phyloP scores from a whole-genome alignment of 768 basidiomycete genomes.

The Amanita thiersii region DNA sequence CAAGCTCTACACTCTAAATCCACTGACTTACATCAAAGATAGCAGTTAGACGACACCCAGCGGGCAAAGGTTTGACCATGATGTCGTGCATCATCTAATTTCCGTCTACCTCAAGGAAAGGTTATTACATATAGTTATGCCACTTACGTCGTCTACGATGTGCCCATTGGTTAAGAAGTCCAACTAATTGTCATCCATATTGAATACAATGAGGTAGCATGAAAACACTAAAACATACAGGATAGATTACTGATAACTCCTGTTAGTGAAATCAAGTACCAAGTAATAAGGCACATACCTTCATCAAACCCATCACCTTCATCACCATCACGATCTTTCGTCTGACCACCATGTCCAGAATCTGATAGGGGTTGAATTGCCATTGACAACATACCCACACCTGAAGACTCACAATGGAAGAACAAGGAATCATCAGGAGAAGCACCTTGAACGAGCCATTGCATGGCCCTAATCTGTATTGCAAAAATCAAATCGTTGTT shows the following conservation, averaged over 20 bases:
- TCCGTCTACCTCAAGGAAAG: neutral
- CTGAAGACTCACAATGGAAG: conserved; percentile 64
- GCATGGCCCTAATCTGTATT: conserved; percentile 65
- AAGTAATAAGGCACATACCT: conserved; percentile 28
- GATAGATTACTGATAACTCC: conserved; percentile 77
- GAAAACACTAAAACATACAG: conserved; percentile 43
- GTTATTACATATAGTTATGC: neutral
- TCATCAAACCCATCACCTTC: conserved; percentile 83
- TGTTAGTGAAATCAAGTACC: too few species aligned
- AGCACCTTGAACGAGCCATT: conserved; percentile 84
- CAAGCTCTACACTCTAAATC: neutral
- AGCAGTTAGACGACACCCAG: conserved; percentile 83
- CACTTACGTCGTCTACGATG: conserved; percentile 83
- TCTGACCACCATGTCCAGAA: conserved; percentile 93
- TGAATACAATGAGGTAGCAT: neutral
- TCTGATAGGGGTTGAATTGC: conserved; percentile 29
- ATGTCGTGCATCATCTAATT: conserved; percentile 63
- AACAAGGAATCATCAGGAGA: conserved; percentile 79
- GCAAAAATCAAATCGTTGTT: conserved; percentile 1
- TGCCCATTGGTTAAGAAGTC: conserved; percentile 53
- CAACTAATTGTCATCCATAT: conserved; percentile 22
- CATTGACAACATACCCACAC: neutral
- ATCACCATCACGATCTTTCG: conserved; percentile 74
- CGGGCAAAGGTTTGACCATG: conserved; percentile 73
- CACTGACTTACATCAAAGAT: conserved; percentile 58